Conservation (phyloP, 106 monocot species). For the Cymbidium sinense region DNA sequence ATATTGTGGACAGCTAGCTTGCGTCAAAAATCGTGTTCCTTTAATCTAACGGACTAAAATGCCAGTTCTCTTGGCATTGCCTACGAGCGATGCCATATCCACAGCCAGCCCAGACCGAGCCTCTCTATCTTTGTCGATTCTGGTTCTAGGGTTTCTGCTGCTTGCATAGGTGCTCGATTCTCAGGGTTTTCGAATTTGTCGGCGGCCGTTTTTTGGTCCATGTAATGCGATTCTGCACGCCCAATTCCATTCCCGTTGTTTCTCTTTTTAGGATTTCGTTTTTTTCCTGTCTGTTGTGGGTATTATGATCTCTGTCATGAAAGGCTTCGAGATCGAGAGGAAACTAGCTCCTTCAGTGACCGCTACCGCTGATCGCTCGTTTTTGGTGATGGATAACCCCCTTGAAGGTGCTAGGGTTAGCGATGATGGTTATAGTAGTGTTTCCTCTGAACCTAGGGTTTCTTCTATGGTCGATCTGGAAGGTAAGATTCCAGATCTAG, state of each 20-base stretch:
- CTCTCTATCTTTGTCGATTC: not conserved
- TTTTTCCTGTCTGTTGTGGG: not conserved
- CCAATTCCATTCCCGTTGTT: not conserved
- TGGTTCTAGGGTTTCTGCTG: slow-evolving; percentile 1
- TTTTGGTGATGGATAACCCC: slow-evolving; percentile 4
- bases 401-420: not conserved
- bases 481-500: not conserved
- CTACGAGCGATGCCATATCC: no score
- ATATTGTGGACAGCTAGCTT: no score
- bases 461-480: not conserved
- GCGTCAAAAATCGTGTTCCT: no score
- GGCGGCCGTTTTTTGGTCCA: not conserved
- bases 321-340: slow-evolving; percentile 15
- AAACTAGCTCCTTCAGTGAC: not conserved
- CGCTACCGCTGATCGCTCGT: slow-evolving; percentile 7
- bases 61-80: no score
- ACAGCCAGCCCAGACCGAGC: no score
- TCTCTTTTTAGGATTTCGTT: not conserved
- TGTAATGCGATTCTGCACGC: not conserved
- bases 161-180: not conserved
- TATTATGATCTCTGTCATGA: slow-evolving; percentile 18
- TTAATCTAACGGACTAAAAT: no score
- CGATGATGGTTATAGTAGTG: not conserved
- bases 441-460: slow-evolving; percentile 8
- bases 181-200: not conserved